Evolutionary conservation across 2,329 filamentous ascomycete genomes (phyloP).

Genomic region (Cordyceps farinosa): DNA sequence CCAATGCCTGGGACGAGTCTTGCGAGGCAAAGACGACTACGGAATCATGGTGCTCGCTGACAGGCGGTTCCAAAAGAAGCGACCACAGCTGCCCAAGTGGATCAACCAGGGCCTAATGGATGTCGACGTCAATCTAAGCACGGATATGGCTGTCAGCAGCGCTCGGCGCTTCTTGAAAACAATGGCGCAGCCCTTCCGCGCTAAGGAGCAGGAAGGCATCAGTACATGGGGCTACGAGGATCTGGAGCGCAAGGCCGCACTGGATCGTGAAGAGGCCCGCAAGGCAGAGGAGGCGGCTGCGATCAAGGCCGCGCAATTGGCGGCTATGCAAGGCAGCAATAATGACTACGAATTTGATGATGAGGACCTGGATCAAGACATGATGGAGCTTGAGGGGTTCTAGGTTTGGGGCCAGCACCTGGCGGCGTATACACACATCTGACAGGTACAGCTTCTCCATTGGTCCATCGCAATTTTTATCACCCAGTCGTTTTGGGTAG

Average conservation of each 20-base stretch:
- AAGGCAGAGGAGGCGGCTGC: slow-evolving; percentile 51
- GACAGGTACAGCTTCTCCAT: not conserved
- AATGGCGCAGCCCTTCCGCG: slow-evolving; percentile 87
- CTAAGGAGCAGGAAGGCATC: slow-evolving; percentile 83
- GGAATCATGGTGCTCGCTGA: slow-evolving; percentile 99
- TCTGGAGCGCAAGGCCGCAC: slow-evolving; percentile 72
- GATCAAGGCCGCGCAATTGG: slow-evolving; percentile 26
- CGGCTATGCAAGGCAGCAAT: slow-evolving; percentile 22
- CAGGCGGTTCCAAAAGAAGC: slow-evolving; percentile 87
- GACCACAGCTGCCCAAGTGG: slow-evolving; percentile 90
- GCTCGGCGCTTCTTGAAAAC: slow-evolving; percentile 85
- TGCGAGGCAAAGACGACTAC: slow-evolving; percentile 96
- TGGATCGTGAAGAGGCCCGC: slow-evolving; percentile 64
- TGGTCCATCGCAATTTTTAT: not conserved
- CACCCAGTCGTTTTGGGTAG: not conserved
- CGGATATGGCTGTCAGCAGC: slow-evolving; percentile 87
- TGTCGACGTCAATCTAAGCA: slow-evolving; percentile 83
- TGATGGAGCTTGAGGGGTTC: slow-evolving; percentile 49
- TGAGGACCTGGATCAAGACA: slow-evolving; percentile 49
- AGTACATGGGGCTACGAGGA: slow-evolving; percentile 87
- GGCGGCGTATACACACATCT: not conserved
- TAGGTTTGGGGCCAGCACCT: not conserved
- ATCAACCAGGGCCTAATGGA: slow-evolving; percentile 86
- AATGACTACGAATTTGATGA: slow-evolving; percentile 53
- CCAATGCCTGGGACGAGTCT: slow-evolving; percentile 89